Evolutionary conservation across 176 grass and related monocot genomes (phyloP).

Genomic region (Chrysopogon serrulatus): DNA sequence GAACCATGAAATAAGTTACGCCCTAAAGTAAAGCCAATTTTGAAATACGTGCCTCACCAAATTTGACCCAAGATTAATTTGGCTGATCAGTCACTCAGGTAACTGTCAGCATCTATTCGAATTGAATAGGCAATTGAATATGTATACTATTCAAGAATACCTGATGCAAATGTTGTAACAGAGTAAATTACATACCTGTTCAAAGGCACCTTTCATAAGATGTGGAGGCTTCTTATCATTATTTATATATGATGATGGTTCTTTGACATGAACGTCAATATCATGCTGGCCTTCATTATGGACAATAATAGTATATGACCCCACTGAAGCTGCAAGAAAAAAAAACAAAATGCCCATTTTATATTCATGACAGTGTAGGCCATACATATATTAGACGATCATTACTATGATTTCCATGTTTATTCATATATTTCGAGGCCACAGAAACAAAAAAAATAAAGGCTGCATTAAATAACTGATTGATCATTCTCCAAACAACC

Average conservation of each 20-base stretch:
- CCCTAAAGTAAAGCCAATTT: neutral
- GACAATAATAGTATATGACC: constrained; percentile 44
- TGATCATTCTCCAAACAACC: neutral
- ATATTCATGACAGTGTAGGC: neutral
- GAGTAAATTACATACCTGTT: neutral
- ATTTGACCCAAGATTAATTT: neutral
- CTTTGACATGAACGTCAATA: constrained; percentile 34
- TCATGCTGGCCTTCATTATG: constrained; percentile 41
- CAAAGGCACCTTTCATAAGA: too few relatives aligned
- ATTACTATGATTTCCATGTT: neutral
- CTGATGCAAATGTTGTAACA: neutral
- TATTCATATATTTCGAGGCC: constrained; percentile 8
- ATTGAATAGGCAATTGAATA: too few relatives aligned
- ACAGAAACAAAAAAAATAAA: neutral
- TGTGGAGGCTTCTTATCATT: too few relatives aligned
- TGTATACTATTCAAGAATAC: neutral
- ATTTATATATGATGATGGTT: constrained; percentile 15
- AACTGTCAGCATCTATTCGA: neutral
- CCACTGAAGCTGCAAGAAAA: constrained; percentile 45
- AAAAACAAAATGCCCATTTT: constrained; percentile 3
- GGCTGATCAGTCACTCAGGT: neutral
- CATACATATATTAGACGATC: neutral
- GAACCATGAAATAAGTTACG: neutral
- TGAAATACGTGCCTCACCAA: neutral
- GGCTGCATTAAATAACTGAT: neutral